Base-by-base conservation (phyloP, 768 basidiomycete species). In the Pisolithus microcarpus region DNA sequence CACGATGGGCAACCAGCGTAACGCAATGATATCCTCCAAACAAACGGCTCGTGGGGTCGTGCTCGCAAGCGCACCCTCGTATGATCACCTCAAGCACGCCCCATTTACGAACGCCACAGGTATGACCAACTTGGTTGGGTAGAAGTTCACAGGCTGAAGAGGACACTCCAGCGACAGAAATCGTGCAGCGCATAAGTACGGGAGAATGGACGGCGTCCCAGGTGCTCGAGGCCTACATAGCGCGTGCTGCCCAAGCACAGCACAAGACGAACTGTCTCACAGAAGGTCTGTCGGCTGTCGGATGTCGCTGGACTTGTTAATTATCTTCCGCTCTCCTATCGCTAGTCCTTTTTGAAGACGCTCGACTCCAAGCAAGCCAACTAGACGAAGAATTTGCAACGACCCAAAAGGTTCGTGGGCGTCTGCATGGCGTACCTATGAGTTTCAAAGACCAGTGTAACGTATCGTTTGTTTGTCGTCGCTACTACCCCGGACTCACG, bases 341-440 rank as follows among this genome's bases (percentile, higher is more conserved):
- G 24, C 56, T 21, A 92, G 90, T 91, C 2, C 70, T 90, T 60
- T 85, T 91, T 60, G 71, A 72, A n/a, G 75, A 80, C 54, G 90
- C 86, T 6, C 73, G 77, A 30, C 64, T 74, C 49, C 76, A 78
- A 50, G 89, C 87, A 0, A 68, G 71, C 49, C 73, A 70, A n/a
- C 76, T 90, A 3, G 90, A 92, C 61, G 66, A 68, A 18, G 81
- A 88, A 51, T 87, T 83, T 62, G 70, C 75, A 2, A 56, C 64
- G 7, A 84, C 81, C 0, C 75, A 76, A 48, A 71, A 64, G 53
- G 56, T 87, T 44, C 77, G 73, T 19, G 90, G 88, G 0, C 81
- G 80, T 8, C 73, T 92, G 30, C 90, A 91, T 64, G 91, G 90
- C 38, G 79, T 92, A 34, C 91, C 90, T 5, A 78, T 87, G 53